Percentiles rank a stretch among this genome's conserved stretches.
These are phyloP conservation scores for Alloteropsis angusta DNA, from an alignment of 202 grass and related monocot genomes.

Conservation along the genomic window DNA sequence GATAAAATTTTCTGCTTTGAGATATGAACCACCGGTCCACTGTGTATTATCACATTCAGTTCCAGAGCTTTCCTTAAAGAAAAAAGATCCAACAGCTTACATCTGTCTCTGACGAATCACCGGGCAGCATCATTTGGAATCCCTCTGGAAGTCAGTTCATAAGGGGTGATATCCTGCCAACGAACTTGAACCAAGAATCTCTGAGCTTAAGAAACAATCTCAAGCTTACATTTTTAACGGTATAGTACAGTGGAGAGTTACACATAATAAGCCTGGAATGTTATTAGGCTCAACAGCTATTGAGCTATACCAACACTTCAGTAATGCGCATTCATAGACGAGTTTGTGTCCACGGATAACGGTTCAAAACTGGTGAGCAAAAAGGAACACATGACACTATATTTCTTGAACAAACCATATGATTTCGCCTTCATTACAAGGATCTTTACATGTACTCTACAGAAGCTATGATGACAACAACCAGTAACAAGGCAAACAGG, in stretches of 20 bases:
- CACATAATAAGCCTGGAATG: not conserved
- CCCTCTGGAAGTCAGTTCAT: not conserved
- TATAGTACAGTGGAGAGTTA: not conserved
- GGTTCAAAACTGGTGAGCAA: not conserved
- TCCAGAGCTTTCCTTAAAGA: too few relatives aligned
- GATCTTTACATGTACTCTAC: conserved; percentile 91
- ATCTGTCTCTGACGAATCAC: too few relatives aligned
- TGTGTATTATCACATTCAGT: too few relatives aligned
- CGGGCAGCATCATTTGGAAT: not conserved
- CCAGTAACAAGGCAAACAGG: conserved; percentile 25
- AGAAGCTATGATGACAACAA: conserved; percentile 49
- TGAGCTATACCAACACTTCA: not conserved
- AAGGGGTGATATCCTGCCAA: not conserved
- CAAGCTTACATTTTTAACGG: not conserved
- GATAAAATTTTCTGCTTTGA: too few relatives aligned
- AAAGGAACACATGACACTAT: conserved; percentile 32
- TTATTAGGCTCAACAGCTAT: not conserved
- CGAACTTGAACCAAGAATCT: not conserved
- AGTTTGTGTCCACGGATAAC: not conserved
- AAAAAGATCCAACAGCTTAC: too few relatives aligned
- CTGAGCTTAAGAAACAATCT: not conserved
- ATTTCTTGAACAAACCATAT: conserved; percentile 60
- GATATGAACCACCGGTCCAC: too few relatives aligned
- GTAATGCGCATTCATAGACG: not conserved
- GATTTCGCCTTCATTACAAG: conserved; percentile 42